phyloP scores from a whole-genome alignment of 345 rosid species.

The Eucalyptus guilfoylei region DNA sequence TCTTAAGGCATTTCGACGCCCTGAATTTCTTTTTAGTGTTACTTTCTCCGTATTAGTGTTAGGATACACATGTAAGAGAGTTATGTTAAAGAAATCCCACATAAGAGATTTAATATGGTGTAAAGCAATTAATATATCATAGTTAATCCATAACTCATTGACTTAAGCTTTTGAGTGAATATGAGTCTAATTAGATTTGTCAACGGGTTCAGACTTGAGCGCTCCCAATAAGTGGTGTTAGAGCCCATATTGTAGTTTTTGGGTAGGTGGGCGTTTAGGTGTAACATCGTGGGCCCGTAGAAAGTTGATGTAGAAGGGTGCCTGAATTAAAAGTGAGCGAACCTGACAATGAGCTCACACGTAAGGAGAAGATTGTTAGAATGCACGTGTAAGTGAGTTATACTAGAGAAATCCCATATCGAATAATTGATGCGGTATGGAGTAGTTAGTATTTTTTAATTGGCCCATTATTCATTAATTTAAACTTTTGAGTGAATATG shows the following conservation, averaged over 20 bases:
- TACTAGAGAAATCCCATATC: background rate
- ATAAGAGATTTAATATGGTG: fast-evolving
- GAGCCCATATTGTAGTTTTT: background rate
- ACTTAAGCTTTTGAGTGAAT: background rate
- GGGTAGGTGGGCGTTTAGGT: background rate
- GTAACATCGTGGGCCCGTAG: background rate
- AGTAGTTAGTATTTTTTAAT: too few relatives aligned
- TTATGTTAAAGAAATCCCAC: background rate
- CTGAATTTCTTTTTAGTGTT: background rate
- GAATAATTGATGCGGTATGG: background rate
- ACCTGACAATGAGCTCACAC: background rate
- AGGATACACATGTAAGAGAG: background rate
- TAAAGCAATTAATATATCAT: fast-evolving
- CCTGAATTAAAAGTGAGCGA: too few relatives aligned
- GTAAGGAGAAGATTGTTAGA: background rate
- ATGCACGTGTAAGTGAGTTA: background rate
- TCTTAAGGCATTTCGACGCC: background rate
- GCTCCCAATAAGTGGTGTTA: background rate
- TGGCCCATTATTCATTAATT: background rate
- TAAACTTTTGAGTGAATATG: background rate
- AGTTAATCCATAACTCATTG: too few relatives aligned
- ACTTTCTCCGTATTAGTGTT: background rate
- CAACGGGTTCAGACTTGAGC: background rate
- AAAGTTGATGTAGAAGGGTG: background rate
- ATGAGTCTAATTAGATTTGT: too few relatives aligned